Evolutionary conservation across 2,329 filamentous ascomycete species (phyloP).

Genomic region (Waltergamsia citrina): DNA sequence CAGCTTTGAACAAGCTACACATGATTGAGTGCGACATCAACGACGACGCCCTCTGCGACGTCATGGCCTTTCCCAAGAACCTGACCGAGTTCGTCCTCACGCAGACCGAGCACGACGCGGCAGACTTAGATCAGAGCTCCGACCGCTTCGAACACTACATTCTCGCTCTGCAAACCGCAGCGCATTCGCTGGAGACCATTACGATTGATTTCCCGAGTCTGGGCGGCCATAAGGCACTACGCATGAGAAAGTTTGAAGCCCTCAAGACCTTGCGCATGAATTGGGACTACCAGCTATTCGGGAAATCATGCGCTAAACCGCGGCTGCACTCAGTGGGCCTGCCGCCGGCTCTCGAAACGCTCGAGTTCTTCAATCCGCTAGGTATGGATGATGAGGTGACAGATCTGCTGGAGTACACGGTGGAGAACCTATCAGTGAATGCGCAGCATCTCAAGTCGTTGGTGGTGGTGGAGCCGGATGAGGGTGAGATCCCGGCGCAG

Average conservation of each 20-base stretch:
- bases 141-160: slow-evolving; percentile 37
- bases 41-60: slow-evolving; percentile 25
- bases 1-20: slow-evolving; percentile 30
- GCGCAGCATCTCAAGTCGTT: slow-evolving; percentile 26
- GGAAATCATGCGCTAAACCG: slow-evolving; percentile 31
- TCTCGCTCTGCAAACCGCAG: slow-evolving; percentile 27
- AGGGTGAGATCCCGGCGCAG: slow-evolving; percentile 19
- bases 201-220: slow-evolving; percentile 33
- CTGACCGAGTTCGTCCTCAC: slow-evolving; percentile 38
- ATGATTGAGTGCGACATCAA: slow-evolving; percentile 42
- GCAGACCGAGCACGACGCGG: slow-evolving; percentile 25
- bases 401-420: slow-evolving; percentile 30
- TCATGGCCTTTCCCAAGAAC: slow-evolving; percentile 31
- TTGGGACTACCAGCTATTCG: slow-evolving; percentile 39
- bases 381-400: slow-evolving; percentile 36
- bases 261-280: slow-evolving; percentile 31
- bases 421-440: slow-evolving; percentile 25
- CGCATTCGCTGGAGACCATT: slow-evolving; percentile 31
- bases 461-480: slow-evolving; percentile 23
- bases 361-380: slow-evolving; percentile 35
- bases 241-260: slow-evolving; percentile 30
- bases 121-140: slow-evolving; percentile 35
- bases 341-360: slow-evolving; percentile 31
- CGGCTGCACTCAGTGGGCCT: slow-evolving; percentile 35
- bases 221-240: slow-evolving; percentile 26